phyloP scores from a whole-genome alignment of 2,329 filamentous ascomycete genomes.

The Talaromyces verruculosus region DNA sequence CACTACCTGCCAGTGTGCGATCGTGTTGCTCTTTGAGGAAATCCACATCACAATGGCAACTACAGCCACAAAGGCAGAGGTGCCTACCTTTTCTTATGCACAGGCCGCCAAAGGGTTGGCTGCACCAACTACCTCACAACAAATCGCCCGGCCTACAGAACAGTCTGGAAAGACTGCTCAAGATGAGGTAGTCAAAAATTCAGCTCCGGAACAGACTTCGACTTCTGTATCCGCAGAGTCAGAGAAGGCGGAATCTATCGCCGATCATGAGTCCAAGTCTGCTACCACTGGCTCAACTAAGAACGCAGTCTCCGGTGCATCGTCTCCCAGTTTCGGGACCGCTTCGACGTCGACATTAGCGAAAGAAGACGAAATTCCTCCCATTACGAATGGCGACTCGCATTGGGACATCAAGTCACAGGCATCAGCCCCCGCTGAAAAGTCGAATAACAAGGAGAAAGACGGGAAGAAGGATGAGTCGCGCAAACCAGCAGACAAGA shows the following conservation, averaged over 20 bases:
- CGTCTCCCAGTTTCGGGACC: slow-evolving; percentile 57
- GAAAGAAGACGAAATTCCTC: slow-evolving; percentile 62
- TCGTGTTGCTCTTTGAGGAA: slow-evolving; percentile 13
- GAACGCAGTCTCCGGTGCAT: slow-evolving; percentile 40
- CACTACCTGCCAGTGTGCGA: slow-evolving; percentile 19
- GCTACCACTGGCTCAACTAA: slow-evolving; percentile 30
- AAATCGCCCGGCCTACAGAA: slow-evolving; percentile 45
- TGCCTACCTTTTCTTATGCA: slow-evolving; percentile 82
- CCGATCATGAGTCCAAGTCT: slow-evolving; percentile 39
- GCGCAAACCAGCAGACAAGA: slow-evolving; percentile 57
- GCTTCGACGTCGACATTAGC: slow-evolving; percentile 54
- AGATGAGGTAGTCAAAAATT: slow-evolving; percentile 32
- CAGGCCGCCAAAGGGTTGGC: slow-evolving; percentile 86
- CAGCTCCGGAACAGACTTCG: slow-evolving; percentile 32
- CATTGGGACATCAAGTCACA: slow-evolving; percentile 67
- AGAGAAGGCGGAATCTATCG: slow-evolving; percentile 39
- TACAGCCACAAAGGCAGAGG: slow-evolving; percentile 39
- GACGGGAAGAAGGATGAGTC: slow-evolving; percentile 54
- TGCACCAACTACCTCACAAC: slow-evolving; percentile 43
- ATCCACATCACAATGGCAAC: slow-evolving; percentile 41
- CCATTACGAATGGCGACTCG: slow-evolving; percentile 63
- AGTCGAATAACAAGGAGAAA: slow-evolving; percentile 41
- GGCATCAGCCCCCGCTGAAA: slow-evolving; percentile 63
- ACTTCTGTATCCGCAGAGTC: slow-evolving; percentile 50
- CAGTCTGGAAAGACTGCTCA: slow-evolving; percentile 32